Evolutionary conservation across 306 rosid genomes (phyloP), one percentile per base, ranked within the genome.

Genomic region (Cajanus cajan): DNA sequence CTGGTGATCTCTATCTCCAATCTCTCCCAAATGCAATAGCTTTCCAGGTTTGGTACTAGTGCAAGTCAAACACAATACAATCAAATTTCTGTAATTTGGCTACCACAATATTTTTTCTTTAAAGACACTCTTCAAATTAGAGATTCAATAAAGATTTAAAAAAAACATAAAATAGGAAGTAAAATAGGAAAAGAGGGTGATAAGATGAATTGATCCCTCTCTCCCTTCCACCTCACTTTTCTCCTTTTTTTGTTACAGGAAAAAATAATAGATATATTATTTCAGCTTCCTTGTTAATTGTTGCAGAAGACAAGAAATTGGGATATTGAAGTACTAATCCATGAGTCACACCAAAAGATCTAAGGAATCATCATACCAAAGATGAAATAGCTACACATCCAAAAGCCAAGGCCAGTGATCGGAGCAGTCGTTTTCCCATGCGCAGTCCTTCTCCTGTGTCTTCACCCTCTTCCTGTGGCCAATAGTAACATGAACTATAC

Each of bases 381-480:
- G 98, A 91, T 64, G 98, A 81, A 86, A 89, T 8, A 31, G 98
- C 93, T 72, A 95, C 82, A 76, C 98, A 95, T 78, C 98, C 98
- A 81, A 95, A 95, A 78, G 91, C 96, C 84, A 95, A 85, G 34
- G 91, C 88, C 66, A 95, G 92, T 68, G 99, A 76, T 18, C 99
- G 90, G 54, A 95, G 90, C 81, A 95, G 78, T 64, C 98, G 89
- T 80, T 95, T 95, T 65, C 99, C 97, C 99, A 93, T 91, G 52
- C 92, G 97, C 88, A 95, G 44, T 16, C 87, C 99, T 78, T 89
- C 86, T 47, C 99, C 97, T 47, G 90, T 73, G 77, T 92, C 97
- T 86, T 95, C 99, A 68, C 98, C 99, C 7, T 95, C 99, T 85
- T 87, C 98, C 99, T 95, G 90, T 71, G 86, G 80, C 71, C 79